Conservation (phyloP, 805 yeast species). For the Wickerhamiella vanderwaltii region DNA sequence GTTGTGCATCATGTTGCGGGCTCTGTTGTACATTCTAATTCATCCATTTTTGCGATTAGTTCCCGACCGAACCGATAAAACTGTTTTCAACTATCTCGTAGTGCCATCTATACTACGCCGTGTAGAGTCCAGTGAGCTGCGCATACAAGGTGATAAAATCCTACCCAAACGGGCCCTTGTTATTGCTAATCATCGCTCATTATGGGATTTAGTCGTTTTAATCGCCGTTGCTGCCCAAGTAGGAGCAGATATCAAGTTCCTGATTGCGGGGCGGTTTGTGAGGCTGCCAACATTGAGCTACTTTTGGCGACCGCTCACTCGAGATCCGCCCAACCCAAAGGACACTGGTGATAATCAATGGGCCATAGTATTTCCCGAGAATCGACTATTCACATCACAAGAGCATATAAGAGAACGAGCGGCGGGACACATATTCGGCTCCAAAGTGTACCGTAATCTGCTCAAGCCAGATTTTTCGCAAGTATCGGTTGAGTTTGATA, state of each 20-base stretch:
- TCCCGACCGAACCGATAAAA: neutral
- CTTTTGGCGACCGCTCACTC: neutral
- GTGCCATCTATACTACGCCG: neutral
- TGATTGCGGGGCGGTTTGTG: neutral
- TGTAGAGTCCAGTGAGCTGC: neutral
- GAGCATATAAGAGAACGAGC: neutral
- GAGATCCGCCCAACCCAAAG: neutral
- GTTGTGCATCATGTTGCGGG: conserved; percentile 1
- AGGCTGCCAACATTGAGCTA: neutral
- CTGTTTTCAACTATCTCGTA: neutral
- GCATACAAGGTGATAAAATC: conserved; percentile 1
- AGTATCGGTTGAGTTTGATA: neutral
- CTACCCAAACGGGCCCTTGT: conserved; percentile 1
- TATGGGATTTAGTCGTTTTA: conserved; percentile 5
- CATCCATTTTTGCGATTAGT: conserved; percentile 1
- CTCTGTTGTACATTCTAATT: neutral
- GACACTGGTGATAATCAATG: neutral
- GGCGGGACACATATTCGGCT: neutral
- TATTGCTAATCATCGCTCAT: conserved; percentile 4
- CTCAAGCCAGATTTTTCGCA: neutral
- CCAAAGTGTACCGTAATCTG: conserved; percentile 1
- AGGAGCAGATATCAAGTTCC: neutral
- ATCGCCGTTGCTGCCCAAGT: conserved; percentile 1
- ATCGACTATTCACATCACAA: neutral
- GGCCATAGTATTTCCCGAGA: conserved; percentile 8